Evolutionary conservation across 257 asterid species (phyloP), one percentile per base, ranked within the genome.

Genomic region (Solanum appendiculatum): DNA sequence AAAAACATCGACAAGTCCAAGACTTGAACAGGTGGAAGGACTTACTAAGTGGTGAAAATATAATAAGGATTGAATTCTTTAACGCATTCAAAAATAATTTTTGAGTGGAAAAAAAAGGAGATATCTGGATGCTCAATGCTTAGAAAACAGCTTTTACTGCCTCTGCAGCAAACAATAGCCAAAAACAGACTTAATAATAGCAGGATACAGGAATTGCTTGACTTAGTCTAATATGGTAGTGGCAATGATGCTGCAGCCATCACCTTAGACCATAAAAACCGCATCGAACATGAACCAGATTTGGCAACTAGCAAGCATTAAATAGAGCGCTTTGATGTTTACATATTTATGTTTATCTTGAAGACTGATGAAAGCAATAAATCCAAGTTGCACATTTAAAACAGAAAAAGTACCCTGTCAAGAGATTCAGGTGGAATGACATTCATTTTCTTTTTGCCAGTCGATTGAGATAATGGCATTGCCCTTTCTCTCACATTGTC

Each of bases 361-460:
- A 46, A 48, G 64, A 80, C 39, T 80, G 85, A 80, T 29, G 29
- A 46, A 80, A 80, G 85, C 66, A 46, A 27, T 46, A 80, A 48
- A 33, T 80, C 29, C 85, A 46, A 60, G 66, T 80, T 80, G 16
- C 68, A 80, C 18, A 29, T 80, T 48, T 29, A 31, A 18, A 81
- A 81, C 42, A 81, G 85, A 81, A 48, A 18, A 18, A 44, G 31
- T 86, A 95, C 98, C 98, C 92, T 94, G 78, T 92, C 92, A 83
- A 93, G 91, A 94, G 88, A 91, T 86, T 92, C 97, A 54, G 95
- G 88, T 6, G 95, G 95, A 84, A 93, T 86, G 74, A 93, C 94
- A 86, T 85, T 66, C 46, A 89, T 66, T 87, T 70, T 91, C 93
- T 91, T 91, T 86, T 87, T 88, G 84, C 86, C 92, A 88, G 90